These are phyloP conservation scores for Ceratocystis albifundus DNA, from an alignment of 2,329 filamentous ascomycete species.

Conservation along the genomic window DNA sequence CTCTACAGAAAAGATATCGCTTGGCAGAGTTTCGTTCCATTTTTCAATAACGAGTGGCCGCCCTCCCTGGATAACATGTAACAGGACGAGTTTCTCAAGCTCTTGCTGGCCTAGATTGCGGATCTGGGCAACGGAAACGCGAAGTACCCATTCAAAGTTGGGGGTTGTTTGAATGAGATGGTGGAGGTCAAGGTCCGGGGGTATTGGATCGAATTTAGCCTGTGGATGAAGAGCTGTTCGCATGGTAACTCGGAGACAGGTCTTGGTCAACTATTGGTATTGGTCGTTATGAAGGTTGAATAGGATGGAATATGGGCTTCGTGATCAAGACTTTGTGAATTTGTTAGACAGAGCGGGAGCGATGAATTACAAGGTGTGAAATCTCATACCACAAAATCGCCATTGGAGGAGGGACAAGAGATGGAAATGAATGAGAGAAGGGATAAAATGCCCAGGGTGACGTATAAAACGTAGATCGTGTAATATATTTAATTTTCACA, in stretches of 20 bases:
- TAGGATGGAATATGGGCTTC: not conserved
- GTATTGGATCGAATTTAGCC: slow-evolving; percentile 83
- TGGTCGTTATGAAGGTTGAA: not conserved
- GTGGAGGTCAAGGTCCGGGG: slow-evolving; percentile 70
- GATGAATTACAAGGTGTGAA: too few species aligned
- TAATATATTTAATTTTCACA: too few species aligned
- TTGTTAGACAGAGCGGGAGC: too few species aligned
- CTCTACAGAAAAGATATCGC: slow-evolving; percentile 61
- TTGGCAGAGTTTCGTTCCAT: slow-evolving; percentile 65
- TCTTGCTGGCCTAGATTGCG: slow-evolving; percentile 61
- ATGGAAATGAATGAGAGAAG: too few species aligned
- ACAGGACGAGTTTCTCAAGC: slow-evolving; percentile 73
- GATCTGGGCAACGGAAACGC: slow-evolving; percentile 69
- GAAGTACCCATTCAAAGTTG: slow-evolving; percentile 78
- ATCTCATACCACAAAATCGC: too few species aligned
- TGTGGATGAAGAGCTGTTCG: slow-evolving; percentile 62
- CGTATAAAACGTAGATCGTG: too few species aligned
- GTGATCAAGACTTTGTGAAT: not conserved
- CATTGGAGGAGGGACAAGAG: too few species aligned
- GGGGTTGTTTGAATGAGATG: slow-evolving; percentile 62
- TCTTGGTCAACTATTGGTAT: too few species aligned
- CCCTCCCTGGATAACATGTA: slow-evolving; percentile 74
- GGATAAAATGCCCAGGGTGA: too few species aligned
- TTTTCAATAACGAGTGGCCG: slow-evolving; percentile 86
- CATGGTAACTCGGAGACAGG: slow-evolving; percentile 43